These are phyloP conservation scores for Thalassiosira hispida DNA, from an alignment of 352 stramenopile species.

Conservation along the genomic window DNA sequence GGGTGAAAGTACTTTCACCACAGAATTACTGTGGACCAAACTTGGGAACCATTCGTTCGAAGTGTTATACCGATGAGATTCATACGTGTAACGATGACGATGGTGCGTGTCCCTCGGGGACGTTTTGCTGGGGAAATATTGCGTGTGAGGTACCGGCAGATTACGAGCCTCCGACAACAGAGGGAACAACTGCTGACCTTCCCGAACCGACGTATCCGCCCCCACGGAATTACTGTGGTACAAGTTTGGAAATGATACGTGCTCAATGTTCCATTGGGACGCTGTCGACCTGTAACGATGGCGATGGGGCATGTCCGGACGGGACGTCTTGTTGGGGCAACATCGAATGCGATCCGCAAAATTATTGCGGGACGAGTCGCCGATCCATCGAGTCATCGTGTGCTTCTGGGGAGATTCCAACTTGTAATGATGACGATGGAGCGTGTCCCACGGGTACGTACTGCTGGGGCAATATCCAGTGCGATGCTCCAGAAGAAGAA, in stretches of 20 bases:
- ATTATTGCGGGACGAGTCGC: too few relatives aligned
- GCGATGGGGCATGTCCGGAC: neutral
- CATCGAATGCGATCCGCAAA: neutral
- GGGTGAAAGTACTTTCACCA: neutral
- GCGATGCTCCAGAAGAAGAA: too few relatives aligned
- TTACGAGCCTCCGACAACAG: too few relatives aligned
- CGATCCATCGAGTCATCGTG: too few relatives aligned
- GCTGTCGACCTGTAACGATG: neutral
- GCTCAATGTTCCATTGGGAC: neutral
- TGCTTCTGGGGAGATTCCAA: too few relatives aligned
- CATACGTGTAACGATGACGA: slow-evolving; percentile 1
- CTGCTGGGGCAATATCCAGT: too few relatives aligned
- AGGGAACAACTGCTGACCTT: too few relatives aligned
- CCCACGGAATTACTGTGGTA: neutral
- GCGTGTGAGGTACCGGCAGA: neutral
- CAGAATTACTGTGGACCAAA: slow-evolving; percentile 8
- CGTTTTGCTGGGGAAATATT: slow-evolving; percentile 9
- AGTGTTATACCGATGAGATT: neutral
- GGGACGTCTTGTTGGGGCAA: neutral
- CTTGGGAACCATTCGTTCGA: neutral
- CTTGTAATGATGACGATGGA: too few relatives aligned
- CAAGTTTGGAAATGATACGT: neutral
- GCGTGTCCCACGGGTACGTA: too few relatives aligned
- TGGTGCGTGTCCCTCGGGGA: neutral
- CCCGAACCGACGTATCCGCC: too few relatives aligned